Evolutionary conservation across 108 stramenopile species (phyloP).

Genomic region (Skeletonema costatum): DNA sequence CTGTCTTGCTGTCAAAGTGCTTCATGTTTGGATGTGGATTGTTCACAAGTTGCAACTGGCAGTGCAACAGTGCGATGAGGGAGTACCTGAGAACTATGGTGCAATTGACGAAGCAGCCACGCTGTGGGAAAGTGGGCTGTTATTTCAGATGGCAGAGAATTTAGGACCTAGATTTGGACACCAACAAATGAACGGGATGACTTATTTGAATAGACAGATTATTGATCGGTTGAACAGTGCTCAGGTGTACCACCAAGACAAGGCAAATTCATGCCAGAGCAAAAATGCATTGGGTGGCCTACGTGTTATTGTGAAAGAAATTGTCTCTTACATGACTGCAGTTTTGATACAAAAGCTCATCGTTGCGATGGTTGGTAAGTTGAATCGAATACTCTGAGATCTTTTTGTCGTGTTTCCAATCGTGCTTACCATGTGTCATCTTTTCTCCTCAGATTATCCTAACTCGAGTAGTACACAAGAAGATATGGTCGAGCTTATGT

Average conservation of each 20-base stretch:
- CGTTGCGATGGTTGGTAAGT: constrained; percentile 50
- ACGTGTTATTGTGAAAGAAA: constrained; percentile 64
- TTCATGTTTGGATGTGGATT: constrained; percentile 85
- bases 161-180: constrained; percentile 55
- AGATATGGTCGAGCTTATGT: constrained; percentile 53
- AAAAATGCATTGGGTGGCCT: constrained; percentile 49
- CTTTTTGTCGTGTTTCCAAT: background rate
- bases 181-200: constrained; percentile 53
- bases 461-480: constrained; percentile 36
- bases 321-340: constrained; percentile 70
- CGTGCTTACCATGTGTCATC: background rate
- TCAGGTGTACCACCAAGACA: constrained; percentile 59
- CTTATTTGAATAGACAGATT: constrained; percentile 74
- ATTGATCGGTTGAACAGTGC: constrained; percentile 74
- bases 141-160: constrained; percentile 74
- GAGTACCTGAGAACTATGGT: constrained; percentile 47
- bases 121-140: constrained; percentile 70
- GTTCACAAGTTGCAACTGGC: constrained; percentile 64
- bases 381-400: background rate
- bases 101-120: constrained; percentile 78
- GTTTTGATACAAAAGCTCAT: constrained; percentile 75
- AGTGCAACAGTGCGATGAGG: constrained; percentile 56
- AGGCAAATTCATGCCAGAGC: constrained; percentile 52
- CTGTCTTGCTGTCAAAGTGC: constrained; percentile 29
- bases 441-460: background rate